Evolutionary conservation across 768 basidiomycete genomes (phyloP), one percentile per base, ranked within the genome.

Genomic region (Rubroboletus pulcherrimus): DNA sequence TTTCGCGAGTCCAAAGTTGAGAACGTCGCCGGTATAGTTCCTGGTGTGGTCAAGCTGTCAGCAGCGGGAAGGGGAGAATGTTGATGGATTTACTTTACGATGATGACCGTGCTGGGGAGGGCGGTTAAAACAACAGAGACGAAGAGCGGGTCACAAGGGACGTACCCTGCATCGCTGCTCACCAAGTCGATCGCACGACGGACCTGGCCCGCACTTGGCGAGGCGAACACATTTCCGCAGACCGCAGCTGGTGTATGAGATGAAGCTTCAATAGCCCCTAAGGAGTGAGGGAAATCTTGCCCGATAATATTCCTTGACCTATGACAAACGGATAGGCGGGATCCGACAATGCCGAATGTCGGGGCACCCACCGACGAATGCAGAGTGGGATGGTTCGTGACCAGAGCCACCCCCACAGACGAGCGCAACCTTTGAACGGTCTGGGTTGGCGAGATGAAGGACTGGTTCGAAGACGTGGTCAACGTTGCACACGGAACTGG

Each of bases 311-410:
- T 29, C 93, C 93, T 56, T 82, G 72, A 39, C 90, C 89, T 89
- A 51, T 0, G 47, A 55, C 9, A 41, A 29, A 30, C 9, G 40
- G 43, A 34, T 58, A 30, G 35, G 35, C 3, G 51, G 37, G 59
- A 50, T 24, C 2, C 10, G 17, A 39, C 1, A 33, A 33, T 0
- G 15, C 4, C 4, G 30, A 31, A 34, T 19, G 59, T 9, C 11
- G 12, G 15, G 19, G 21, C 41, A 67, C 79, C 60, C 58, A 87
- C 92, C 93, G n/a, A 96, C 93, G 63, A 89, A 94, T 2, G 84
- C 89, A 5, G 91, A 83, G 72, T 94, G 93, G 15, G 93, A 82
- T 7, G 95, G 95, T 65, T 97, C 95, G 66, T 97, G 95, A 5
- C 95, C 91, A 26, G 87, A 84, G 33, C 92, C 91, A 6, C 92